Conservation (phyloP, 495 filamentous ascomycete species). For the Alectoria sarmentosa region DNA sequence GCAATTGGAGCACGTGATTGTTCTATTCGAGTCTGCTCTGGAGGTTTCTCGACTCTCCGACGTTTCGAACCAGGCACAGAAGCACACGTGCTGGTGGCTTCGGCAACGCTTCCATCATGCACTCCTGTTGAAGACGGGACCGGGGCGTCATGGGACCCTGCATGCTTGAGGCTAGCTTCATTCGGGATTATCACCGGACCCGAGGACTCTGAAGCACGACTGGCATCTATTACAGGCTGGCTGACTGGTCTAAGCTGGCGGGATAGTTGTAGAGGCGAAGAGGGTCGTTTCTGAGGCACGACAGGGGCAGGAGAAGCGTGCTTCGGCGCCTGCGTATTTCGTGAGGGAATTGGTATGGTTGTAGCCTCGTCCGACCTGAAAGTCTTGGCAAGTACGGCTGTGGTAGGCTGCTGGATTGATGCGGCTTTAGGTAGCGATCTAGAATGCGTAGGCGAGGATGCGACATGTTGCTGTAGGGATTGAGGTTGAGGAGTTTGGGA, state of each 20-base stretch:
- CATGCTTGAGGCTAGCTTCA: not conserved
- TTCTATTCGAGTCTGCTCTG: not conserved
- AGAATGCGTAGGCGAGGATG: slow-evolving; percentile 27
- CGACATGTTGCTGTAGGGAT: slow-evolving; percentile 26
- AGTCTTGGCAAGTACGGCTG: slow-evolving; percentile 2
- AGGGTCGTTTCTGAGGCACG: slow-evolving; percentile 16
- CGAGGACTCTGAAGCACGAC: not conserved
- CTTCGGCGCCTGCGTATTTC: slow-evolving; percentile 7
- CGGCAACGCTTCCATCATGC: not conserved
- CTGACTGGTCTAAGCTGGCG: slow-evolving; percentile 11
- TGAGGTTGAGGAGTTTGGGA: slow-evolving; percentile 35
- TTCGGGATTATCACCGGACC: not conserved
- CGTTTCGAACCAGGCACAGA: slow-evolving; percentile 20
- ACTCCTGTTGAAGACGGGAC: not conserved
- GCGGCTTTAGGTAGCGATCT: slow-evolving; percentile 19
- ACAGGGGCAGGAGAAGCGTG: slow-evolving; percentile 18
- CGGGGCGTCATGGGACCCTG: not conserved
- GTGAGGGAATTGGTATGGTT: slow-evolving; percentile 8
- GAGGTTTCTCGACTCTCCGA: slow-evolving; percentile 11
- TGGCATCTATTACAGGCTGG: slow-evolving; percentile 16
- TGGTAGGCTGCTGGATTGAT: slow-evolving; percentile 20
- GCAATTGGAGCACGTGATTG: not conserved
- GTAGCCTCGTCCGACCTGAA: slow-evolving; percentile 9
- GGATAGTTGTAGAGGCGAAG: not conserved
- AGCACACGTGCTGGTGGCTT: not conserved